Conservation (phyloP, 2,329 filamentous ascomycete genomes). For the Aspergillus intermedius region DNA sequence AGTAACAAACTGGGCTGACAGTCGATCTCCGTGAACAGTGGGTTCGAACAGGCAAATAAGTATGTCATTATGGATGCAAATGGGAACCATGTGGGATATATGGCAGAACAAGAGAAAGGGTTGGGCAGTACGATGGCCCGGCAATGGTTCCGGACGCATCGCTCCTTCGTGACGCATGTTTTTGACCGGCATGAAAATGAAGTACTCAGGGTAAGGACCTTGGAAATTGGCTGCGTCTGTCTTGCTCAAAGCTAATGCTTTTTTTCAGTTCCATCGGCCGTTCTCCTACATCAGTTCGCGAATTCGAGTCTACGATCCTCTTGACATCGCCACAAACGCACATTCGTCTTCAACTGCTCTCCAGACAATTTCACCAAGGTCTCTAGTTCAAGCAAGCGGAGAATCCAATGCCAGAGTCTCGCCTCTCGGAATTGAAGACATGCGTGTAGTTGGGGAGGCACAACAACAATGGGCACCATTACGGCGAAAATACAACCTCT, state of each 20-base stretch:
- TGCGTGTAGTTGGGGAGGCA: conserved; percentile 58
- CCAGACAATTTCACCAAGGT: conserved; percentile 39
- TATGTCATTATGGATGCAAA: conserved; percentile 61
- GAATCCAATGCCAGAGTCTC: conserved; percentile 48
- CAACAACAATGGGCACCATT: conserved; percentile 59
- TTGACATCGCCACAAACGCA: conserved; percentile 28
- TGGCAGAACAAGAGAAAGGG: conserved; percentile 58
- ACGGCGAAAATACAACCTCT: conserved; percentile 59
- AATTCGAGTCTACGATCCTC: conserved; percentile 52
- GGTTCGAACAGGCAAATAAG: conserved; percentile 61
- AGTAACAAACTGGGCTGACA: not conserved
- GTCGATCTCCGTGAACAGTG: conserved; percentile 24
- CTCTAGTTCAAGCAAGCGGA: conserved; percentile 33
- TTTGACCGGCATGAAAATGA: conserved; percentile 57
- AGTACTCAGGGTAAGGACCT: conserved; percentile 44
- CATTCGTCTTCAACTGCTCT: conserved; percentile 38
- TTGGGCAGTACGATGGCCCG: conserved; percentile 51
- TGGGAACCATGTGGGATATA: conserved; percentile 58
- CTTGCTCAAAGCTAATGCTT: not conserved
- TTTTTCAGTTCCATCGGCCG: conserved; percentile 51
- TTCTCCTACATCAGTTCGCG: conserved; percentile 59
- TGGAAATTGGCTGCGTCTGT: not conserved
- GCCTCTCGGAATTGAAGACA: conserved; percentile 47
- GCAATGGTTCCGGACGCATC: conserved; percentile 56
- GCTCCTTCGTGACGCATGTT: conserved; percentile 59